phyloP scores from a whole-genome alignment of 2,329 filamentous ascomycete genomes.

The Coniochaeta sp. region DNA sequence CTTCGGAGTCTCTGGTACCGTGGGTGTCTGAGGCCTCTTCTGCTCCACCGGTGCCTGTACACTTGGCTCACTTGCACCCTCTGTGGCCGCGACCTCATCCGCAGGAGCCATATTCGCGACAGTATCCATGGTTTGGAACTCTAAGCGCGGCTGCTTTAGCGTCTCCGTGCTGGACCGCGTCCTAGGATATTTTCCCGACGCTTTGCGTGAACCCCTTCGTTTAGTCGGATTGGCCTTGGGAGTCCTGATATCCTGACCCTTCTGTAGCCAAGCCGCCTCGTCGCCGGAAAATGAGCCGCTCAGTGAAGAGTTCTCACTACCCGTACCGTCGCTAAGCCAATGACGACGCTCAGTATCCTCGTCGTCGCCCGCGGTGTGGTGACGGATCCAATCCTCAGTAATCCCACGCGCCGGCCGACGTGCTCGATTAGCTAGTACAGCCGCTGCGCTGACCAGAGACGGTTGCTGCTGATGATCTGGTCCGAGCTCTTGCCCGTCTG shows the following conservation, averaged over 20 bases:
- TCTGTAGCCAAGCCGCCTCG: constrained; percentile 35
- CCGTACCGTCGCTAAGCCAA: constrained; percentile 76
- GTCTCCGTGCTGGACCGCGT: constrained; percentile 51
- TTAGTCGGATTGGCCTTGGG: constrained; percentile 27
- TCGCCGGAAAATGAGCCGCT: constrained; percentile 54
- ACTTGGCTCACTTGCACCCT: constrained; percentile 9
- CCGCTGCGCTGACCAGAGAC: constrained; percentile 44
- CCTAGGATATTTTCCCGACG: constrained; percentile 32
- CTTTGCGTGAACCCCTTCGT: constrained; percentile 21
- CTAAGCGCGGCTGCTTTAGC: constrained; percentile 32
- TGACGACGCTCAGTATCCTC: constrained; percentile 64
- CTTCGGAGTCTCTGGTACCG: constrained; percentile 23
- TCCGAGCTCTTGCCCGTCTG: constrained; percentile 26
- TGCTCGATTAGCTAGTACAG: constrained; percentile 57
- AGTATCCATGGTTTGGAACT: constrained; percentile 10
- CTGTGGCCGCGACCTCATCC: constrained; percentile 10
- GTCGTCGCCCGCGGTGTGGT: constrained; percentile 68
- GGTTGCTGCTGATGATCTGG: constrained; percentile 27
- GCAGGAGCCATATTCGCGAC: constrained; percentile 17
- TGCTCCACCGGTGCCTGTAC: background rate
- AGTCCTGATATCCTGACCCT: constrained; percentile 40
- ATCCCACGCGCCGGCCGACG: constrained; percentile 55
- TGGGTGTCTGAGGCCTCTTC: background rate
- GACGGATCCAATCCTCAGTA: constrained; percentile 80
- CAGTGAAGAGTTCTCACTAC: constrained; percentile 70